A percentile compares a stretch with the other conserved stretches of the same genome.
Conservation (phyloP, 805 yeast genomes). For the Tetrapisispora pingtungensis region DNA sequence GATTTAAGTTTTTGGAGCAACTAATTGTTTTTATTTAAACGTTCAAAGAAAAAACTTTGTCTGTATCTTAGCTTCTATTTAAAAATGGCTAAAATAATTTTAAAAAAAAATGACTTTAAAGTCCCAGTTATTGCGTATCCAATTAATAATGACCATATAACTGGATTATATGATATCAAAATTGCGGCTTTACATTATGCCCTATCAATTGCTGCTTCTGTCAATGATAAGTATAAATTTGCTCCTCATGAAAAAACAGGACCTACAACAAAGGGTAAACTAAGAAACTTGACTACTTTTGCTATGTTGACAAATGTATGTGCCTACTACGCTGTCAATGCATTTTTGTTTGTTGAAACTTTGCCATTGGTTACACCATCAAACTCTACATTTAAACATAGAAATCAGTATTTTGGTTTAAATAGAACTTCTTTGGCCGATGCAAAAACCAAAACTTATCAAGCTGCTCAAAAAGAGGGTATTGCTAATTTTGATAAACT, state of each 20-base stretch:
- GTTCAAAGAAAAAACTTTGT: too few relatives aligned
- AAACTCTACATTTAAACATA: background rate
- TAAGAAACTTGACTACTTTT: background rate
- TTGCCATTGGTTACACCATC: background rate
- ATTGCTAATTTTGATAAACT: background rate
- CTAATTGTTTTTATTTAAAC: too few relatives aligned
- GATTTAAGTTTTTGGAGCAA: too few relatives aligned
- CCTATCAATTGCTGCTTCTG: background rate
- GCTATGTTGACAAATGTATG: slow-evolving; percentile 1
- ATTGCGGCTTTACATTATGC: slow-evolving; percentile 1
- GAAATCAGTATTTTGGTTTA: slow-evolving; percentile 1
- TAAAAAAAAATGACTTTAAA: background rate
- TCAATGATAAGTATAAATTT: background rate
- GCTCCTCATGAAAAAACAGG: background rate
- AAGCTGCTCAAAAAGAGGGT: background rate
- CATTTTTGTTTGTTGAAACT: slow-evolving; percentile 1
- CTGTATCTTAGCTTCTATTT: too few relatives aligned
- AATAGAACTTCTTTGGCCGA: background rate
- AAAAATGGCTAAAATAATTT: background rate
- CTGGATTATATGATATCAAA: background rate
- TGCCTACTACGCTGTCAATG: background rate
- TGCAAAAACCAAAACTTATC: background rate
- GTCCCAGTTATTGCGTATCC: background rate
- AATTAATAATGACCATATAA: background rate
- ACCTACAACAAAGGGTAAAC: background rate